Base-by-base conservation (phyloP, 1,284 basidiomycete species). In the Vanrija humicola region DNA sequence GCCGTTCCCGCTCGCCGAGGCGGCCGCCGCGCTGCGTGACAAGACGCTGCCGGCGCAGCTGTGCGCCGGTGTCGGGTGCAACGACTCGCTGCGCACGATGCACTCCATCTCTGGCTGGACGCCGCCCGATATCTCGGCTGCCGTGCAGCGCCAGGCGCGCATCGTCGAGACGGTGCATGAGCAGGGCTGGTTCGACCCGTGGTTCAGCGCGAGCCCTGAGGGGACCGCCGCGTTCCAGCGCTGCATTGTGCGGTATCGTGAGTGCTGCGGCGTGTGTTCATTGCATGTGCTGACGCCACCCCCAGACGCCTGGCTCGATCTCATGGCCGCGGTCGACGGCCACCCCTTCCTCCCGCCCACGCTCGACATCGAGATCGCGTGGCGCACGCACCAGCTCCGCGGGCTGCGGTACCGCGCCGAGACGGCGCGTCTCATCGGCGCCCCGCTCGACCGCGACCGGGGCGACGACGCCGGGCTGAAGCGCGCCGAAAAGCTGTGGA, bases 371-470 rank as follows among this genome's bases (percentile, higher is more conserved):
- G 72, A 75, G 50, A 61, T 75, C 21, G 67, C 67, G 7, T 75
- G 74, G 75, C 72, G 73, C 46, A 75, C 75, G 6, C 75, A 77
- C 52, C 70, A 76, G 53, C 68, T 76, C 19, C 55, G 60, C 39
- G 63, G 62, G 3, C 49, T 43, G 4, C 39, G 55, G 7, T 77
- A 75, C 52, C 53, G 52, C 9, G 2, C 19, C 16, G 69, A 68
- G 23, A 72, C 65, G 12, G 43, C 44, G 29, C 25, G 28, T 15
- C 45, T 62, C 9, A 56, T 71, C n/a, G 58, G 58, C 6, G 38
- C n/a, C 5, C 43, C 55, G 34, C 53, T 61, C 29, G 59, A 61
- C 45, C 38, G 29, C 19, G 63, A 67, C 40, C 66, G 68, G 25
- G 56, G 65, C 38, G 66, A 69, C 58, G 60, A 53, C 0, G 51